Evolutionary conservation across 2,329 filamentous ascomycete genomes (phyloP).

Genomic region (Nannizzia gypsea): DNA sequence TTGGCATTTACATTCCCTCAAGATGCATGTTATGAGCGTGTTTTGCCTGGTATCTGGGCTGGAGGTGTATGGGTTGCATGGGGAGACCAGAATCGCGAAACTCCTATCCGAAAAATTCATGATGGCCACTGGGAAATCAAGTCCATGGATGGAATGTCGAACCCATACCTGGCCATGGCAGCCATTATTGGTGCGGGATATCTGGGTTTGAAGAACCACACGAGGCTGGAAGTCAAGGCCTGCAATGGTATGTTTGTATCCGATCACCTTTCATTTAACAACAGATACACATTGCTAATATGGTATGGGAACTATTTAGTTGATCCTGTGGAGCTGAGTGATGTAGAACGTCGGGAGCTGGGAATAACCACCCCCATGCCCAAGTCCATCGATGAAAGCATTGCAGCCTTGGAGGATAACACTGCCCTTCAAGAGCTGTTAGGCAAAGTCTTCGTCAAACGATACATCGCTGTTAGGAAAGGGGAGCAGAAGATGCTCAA

Average conservation of each 20-base stretch:
- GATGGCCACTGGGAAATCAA: conserved; percentile 20
- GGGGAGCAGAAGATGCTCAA: conserved; percentile 24
- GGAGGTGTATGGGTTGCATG: conserved; percentile 69
- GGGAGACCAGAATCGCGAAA: conserved; percentile 51
- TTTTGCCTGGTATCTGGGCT: conserved; percentile 59
- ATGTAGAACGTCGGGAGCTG: conserved; percentile 21
- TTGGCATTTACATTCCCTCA: conserved; percentile 57
- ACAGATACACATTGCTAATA: conserved; percentile 4
- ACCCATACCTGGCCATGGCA: conserved; percentile 19
- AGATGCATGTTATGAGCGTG: conserved; percentile 55
- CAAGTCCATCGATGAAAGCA: conserved; percentile 25
- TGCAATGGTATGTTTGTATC: conserved; percentile 4
- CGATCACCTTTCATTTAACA: not conserved
- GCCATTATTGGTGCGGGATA: conserved; percentile 18
- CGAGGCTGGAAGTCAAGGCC: not conserved
- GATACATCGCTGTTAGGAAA: conserved; percentile 24
- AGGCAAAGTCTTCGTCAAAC: conserved; percentile 19
- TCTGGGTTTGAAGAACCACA: conserved; percentile 6
- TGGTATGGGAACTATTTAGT: conserved; percentile 13
- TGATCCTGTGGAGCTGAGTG: conserved; percentile 25
- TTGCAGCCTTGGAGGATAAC: conserved; percentile 24
- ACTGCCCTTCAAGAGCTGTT: conserved; percentile 20
- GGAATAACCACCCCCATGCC: conserved; percentile 30
- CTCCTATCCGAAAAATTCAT: conserved; percentile 17
- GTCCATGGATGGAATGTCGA: conserved; percentile 20